Conservation (phyloP, 306 rosid species). For the cucumber (Cucumis sativus) region Cucumber_9930_V3 NC_026657.2:15487001-15487500, state of each 20-base stretch:
- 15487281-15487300: conserved; percentile 99
- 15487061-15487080: neutral
- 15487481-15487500: neutral
- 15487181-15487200: conserved; percentile 93
- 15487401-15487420: neutral
- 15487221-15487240: conserved; percentile 97
- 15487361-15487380: neutral
- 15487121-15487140: neutral
- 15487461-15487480: neutral
- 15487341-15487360: conserved; percentile 38
- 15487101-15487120: neutral
- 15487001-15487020: neutral
- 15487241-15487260: conserved; percentile 89
- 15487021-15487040: neutral
- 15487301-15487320: conserved; percentile 88
- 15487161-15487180: neutral
- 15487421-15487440: neutral
- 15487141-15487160: neutral
- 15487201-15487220: conserved; percentile 97
- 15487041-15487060: neutral
- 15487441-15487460: neutral
- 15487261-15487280: conserved; percentile 65
- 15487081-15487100: neutral
- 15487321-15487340: conserved; percentile 55
- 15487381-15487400: neutral